These are phyloP conservation scores for Crithidia brevicula DNA, from an alignment of 208 protist genomes.

Conservation along the genomic window DNA sequence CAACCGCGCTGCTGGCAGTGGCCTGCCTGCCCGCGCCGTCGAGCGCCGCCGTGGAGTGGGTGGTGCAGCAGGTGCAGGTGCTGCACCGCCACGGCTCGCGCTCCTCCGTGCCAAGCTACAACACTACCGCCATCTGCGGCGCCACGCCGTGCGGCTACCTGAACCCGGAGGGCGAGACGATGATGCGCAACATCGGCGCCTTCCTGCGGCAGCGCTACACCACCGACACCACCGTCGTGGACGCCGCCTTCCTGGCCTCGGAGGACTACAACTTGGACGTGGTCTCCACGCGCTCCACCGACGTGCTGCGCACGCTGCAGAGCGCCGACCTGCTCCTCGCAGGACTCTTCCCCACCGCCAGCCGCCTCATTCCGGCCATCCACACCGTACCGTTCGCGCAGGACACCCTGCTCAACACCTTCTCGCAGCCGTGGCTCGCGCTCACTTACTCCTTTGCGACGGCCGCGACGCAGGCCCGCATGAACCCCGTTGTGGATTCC, in stretches of 20 bases:
- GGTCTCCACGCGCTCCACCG: constrained; percentile 53
- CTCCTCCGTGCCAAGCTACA: constrained; percentile 16
- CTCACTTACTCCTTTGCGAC: constrained; percentile 20
- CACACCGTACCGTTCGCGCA: constrained; percentile 27
- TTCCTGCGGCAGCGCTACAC: constrained; percentile 48
- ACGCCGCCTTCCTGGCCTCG: constrained; percentile 29
- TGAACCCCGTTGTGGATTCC: constrained; percentile 28
- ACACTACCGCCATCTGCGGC: constrained; percentile 39
- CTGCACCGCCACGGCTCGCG: constrained; percentile 61
- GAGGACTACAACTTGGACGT: constrained; percentile 43
- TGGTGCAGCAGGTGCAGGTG: constrained; percentile 37
- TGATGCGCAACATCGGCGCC: constrained; percentile 43
- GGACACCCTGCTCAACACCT: constrained; percentile 32
- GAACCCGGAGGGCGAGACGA: constrained; percentile 34
- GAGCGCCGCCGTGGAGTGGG: constrained; percentile 11
- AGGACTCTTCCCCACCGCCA: constrained; percentile 37
- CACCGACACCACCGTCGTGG: constrained; percentile 24
- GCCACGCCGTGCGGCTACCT: constrained; percentile 48
- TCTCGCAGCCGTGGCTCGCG: constrained; percentile 24
- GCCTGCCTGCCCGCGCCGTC: constrained; percentile 18
- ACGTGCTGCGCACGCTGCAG: constrained; percentile 54
- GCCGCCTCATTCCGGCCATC: constrained; percentile 45
- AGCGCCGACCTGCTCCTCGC: constrained; percentile 40
- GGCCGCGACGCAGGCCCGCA: constrained; percentile 3
- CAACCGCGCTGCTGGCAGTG: constrained; percentile 14